Evolutionary conservation across 2,329 filamentous ascomycete genomes (phyloP).

Genomic region (Microascus cirrosus): DNA sequence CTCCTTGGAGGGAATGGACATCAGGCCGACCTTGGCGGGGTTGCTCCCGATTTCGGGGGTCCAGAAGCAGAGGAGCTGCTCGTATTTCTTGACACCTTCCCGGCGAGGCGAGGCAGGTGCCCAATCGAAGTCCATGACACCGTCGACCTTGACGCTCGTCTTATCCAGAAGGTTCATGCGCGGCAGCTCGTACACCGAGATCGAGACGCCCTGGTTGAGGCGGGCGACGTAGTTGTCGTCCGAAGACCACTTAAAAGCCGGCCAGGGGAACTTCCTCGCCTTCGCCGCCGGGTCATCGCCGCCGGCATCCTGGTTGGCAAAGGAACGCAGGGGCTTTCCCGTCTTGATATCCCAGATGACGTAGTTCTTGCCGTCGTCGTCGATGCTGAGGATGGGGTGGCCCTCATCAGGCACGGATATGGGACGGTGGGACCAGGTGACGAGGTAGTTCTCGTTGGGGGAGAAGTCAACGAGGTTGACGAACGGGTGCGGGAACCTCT

Average conservation of each 20-base stretch:
- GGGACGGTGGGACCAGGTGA: slow-evolving; percentile 92
- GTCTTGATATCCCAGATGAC: slow-evolving; percentile 96
- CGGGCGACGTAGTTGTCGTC: slow-evolving; percentile 96
- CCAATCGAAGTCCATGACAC: slow-evolving; percentile 97
- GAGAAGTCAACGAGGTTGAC: slow-evolving; percentile 97
- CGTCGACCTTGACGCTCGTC: slow-evolving; percentile 89
- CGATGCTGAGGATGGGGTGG: slow-evolving; percentile 71
- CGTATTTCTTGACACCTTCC: slow-evolving; percentile 80
- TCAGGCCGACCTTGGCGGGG: slow-evolving; percentile 90
- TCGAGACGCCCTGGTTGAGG: slow-evolving; percentile 76
- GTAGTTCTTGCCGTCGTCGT: slow-evolving; percentile 99
- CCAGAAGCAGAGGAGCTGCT: slow-evolving; percentile 98
- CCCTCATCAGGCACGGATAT: slow-evolving; percentile 85
- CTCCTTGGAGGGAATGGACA: slow-evolving; percentile 93
- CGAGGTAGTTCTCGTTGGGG: slow-evolving; percentile 81
- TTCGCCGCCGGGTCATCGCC: slow-evolving; percentile 43
- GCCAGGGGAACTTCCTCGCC: slow-evolving; percentile 86
- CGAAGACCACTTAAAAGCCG: slow-evolving; percentile 97
- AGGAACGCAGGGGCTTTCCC: slow-evolving; percentile 80
- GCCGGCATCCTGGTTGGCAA: slow-evolving; percentile 74
- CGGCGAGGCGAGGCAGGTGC: slow-evolving; percentile 72
- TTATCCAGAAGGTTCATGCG: slow-evolving; percentile 86
- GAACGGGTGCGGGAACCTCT: slow-evolving; percentile 87
- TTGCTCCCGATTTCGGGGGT: slow-evolving; percentile 97
- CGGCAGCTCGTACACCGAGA: slow-evolving; percentile 83